Base-by-base conservation (phyloP, 257 asterid species). In the Solanum neorickii region DNA sequence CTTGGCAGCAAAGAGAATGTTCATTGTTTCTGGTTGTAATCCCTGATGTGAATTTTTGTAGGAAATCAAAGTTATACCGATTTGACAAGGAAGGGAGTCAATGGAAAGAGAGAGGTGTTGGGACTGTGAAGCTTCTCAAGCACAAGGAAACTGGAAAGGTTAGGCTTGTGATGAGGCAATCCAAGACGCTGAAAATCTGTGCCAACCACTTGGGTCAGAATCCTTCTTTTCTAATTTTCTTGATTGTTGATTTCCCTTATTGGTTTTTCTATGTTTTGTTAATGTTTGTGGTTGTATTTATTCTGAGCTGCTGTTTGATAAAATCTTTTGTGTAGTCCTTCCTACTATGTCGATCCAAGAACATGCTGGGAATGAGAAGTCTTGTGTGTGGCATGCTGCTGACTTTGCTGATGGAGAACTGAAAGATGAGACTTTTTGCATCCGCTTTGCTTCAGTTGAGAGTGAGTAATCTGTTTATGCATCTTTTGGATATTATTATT, bases 31-130 rank as follows among this genome's bases (percentile, higher is more conserved):
- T 85, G 83, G 59, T 84, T 84, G 59, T 75, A 29, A 46, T 83
- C 12, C 10, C 29, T 35, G 74, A n/a, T 27, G 23, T 73, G 56
- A 3, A 14, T 49, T 37, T n/a, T 69, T 89, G 37, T 88, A 96
- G 99, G 96, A 96, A 95, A 91, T 90, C 97, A 3, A 96, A 96
- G 94, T 87, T 96, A 83, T 96, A 96, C 87, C 95, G 99, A 91
- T 96, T 96, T 89, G 98, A 95, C 75, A 95, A 91, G 90, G 99
- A 94, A 74, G 98, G 96, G 80, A 91, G 87, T 86, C 98, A 93
- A 88, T 96, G 99, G 99, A 95, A 96, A 88, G 98, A 96, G 91
- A 96, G 98, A 88, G 99, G 99, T 59, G 99, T 92, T 85, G 99
- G 98, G 15, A 90, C 92, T 29, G 95, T 96, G 89, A 96, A 96